A percentile compares a stretch with the other conserved stretches of the same genome.
Evolutionary conservation across 2,329 filamentous ascomycete genomes (phyloP).

Genomic region (Diaporthe sp.): DNA sequence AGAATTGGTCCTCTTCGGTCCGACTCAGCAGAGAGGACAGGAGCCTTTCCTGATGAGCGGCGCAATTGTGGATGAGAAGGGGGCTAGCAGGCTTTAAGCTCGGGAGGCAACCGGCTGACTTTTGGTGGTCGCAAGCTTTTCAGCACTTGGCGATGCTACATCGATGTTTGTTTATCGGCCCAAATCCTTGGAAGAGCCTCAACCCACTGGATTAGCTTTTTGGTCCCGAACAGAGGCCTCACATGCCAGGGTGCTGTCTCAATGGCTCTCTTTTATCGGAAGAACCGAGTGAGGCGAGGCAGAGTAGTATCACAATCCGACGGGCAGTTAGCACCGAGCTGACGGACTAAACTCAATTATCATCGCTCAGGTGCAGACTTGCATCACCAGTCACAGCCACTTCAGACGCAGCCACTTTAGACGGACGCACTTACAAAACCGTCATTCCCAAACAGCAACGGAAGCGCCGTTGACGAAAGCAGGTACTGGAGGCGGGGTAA

Average conservation of each 20-base stretch:
- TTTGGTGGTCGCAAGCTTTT: not conserved
- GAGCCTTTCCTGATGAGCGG: slow-evolving; percentile 67
- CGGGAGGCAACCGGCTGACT: not conserved
- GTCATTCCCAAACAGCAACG: slow-evolving; percentile 28
- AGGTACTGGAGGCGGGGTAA: slow-evolving; percentile 34
- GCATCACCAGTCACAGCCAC: not conserved
- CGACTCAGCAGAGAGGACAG: slow-evolving; percentile 44
- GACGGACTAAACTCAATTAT: not conserved
- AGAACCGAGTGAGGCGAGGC: not conserved
- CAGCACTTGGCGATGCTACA: slow-evolving; percentile 1
- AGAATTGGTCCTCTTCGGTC: slow-evolving; percentile 60
- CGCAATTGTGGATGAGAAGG: slow-evolving; percentile 56
- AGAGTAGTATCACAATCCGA: not conserved
- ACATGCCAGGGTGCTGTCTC: not conserved
- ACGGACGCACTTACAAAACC: not conserved
- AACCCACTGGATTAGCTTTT: not conserved
- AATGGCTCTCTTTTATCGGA: not conserved
- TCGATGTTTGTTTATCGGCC: not conserved
- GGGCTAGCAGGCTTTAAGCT: slow-evolving; percentile 53
- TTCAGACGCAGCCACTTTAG: not conserved
- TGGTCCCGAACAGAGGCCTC: slow-evolving; percentile 3
- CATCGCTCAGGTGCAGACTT: not conserved
- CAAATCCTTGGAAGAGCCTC: slow-evolving; percentile 5
- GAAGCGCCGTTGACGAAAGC: slow-evolving; percentile 30
- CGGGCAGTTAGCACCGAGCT: not conserved